Base-by-base conservation (phyloP, 75 land plant species). In the Picea glauca region DNA sequence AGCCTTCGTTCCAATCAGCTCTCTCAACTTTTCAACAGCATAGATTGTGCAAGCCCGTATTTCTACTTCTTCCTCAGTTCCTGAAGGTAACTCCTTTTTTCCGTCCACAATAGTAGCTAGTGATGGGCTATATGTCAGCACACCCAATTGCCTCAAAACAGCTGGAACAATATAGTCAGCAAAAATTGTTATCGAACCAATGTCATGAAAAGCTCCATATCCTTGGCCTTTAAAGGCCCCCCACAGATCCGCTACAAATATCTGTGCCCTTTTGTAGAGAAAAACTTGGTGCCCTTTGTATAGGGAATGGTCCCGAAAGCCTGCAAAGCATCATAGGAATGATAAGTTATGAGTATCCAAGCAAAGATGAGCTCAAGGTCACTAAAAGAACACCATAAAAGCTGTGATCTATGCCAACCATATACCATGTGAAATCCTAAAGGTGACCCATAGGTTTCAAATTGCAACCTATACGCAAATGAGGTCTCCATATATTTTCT, bases 101-200 rank as follows among this genome's bases (percentile, higher is more conserved):
- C 84, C 64, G 68, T 97, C 99, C 72, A 97, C 87, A 60, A 59
- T 76, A 31, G 38, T 84, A 0, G 90, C 86, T 58, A 97, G 81
- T 5, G 80, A 67, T 46, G 84, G 85, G 78, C 94, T 89, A 76
- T 93, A 97, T 72, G 76, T 88, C 35, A 97, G 80, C n/a, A 97
- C 90, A 73, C 95, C 98, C 83, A 92, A 85, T 33, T 93, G 85
- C 66, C 88, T 77, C 57, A 95, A 86, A 11, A 97, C 93, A 20
- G 99, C 99, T 13, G 99, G 99, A 58, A 97, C 96, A 58, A 95
- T 90, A 68, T 95, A 97, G 80, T 97, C 99, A 17, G 99, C 99
- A 85, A 97, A 95, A 78, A 95, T 97, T 0, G 98, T 97, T 17
- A 97, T 79, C 68, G 85, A 74, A 4, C 82, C 85, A 43, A 95